Conservation (phyloP, 2,329 filamentous ascomycete genomes). For the Xylaria digitata region DNA sequence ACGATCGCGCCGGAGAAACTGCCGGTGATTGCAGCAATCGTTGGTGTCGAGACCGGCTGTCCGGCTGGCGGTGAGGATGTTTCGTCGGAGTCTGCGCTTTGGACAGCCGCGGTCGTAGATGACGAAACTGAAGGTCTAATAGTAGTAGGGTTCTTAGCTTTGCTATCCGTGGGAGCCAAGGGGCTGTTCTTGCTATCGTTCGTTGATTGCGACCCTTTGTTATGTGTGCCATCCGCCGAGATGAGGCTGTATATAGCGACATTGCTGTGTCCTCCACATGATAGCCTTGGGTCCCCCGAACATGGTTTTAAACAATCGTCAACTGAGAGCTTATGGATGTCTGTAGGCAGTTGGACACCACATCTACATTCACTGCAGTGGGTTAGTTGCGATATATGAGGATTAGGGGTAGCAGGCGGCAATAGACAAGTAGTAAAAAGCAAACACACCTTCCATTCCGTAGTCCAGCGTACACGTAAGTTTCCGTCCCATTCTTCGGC, state of each 20-base stretch:
- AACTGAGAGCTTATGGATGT: conserved; percentile 36
- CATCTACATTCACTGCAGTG: conserved; percentile 44
- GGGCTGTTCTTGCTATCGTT: not conserved
- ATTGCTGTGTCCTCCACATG: conserved; percentile 43
- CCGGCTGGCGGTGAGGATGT: conserved; percentile 11
- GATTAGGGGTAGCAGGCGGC: not conserved
- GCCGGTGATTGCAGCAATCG: conserved; percentile 44
- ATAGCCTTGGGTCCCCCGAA: conserved; percentile 39
- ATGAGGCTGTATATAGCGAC: conserved; percentile 43
- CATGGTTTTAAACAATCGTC: conserved; percentile 44
- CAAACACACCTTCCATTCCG: conserved; percentile 45
- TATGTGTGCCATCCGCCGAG: not conserved
- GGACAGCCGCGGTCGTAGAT: not conserved
- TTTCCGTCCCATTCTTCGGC: conserved; percentile 12
- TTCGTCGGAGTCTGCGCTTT: conserved; percentile 2
- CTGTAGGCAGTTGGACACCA: conserved; percentile 36
- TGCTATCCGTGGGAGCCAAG: not conserved
- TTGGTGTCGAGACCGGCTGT: conserved; percentile 28
- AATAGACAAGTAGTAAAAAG: not conserved
- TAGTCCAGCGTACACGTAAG: conserved; percentile 42
- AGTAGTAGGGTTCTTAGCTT: not conserved
- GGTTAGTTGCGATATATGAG: conserved; percentile 9
- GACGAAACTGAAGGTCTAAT: not conserved
- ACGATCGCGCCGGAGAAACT: conserved; percentile 45
- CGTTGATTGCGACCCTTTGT: not conserved